A percentile compares a stretch with the other conserved stretches of the same genome.
Evolutionary conservation across 164 flowering plant genomes (phyloP).

Genomic region (Piper longum): DNA sequence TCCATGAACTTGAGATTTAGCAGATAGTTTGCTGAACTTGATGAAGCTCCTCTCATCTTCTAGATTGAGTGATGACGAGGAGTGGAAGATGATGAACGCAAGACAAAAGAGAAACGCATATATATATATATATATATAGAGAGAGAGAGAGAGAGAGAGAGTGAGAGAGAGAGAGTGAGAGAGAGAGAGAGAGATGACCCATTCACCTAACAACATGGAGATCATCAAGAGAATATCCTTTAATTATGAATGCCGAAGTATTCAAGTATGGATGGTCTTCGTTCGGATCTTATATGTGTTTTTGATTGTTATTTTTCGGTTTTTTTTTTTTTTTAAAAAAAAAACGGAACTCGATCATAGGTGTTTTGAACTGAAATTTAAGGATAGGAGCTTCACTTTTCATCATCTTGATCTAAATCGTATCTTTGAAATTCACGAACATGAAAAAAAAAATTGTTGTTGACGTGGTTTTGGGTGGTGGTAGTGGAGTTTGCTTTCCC

Average conservation of each 20-base stretch:
- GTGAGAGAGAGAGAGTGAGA: too few relatives aligned
- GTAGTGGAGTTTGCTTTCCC: not conserved
- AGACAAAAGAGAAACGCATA: not conserved
- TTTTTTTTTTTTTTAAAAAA: too few relatives aligned
- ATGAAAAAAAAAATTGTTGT: not conserved
- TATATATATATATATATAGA: too few relatives aligned
- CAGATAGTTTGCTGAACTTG: slow-evolving; percentile 6
- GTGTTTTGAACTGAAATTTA: too few relatives aligned
- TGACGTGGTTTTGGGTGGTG: not conserved
- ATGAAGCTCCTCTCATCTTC: slow-evolving; percentile 21
- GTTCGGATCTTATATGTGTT: too few relatives aligned
- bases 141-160: too few relatives aligned
- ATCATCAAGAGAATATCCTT: too few relatives aligned
- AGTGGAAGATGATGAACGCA: not conserved
- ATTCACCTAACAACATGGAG: not conserved
- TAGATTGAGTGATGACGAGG: not conserved
- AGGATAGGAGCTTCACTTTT: not conserved
- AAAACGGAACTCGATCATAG: too few relatives aligned
- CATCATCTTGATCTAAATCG: not conserved
- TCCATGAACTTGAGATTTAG: slow-evolving; percentile 39
- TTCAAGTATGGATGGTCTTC: too few relatives aligned
- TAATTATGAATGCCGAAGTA: too few relatives aligned
- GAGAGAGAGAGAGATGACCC: too few relatives aligned
- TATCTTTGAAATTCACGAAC: not conserved
- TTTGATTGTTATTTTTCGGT: too few relatives aligned